Evolutionary conservation across 805 yeast species (phyloP).

Genomic region (Jamesozyma hellenica): DNA sequence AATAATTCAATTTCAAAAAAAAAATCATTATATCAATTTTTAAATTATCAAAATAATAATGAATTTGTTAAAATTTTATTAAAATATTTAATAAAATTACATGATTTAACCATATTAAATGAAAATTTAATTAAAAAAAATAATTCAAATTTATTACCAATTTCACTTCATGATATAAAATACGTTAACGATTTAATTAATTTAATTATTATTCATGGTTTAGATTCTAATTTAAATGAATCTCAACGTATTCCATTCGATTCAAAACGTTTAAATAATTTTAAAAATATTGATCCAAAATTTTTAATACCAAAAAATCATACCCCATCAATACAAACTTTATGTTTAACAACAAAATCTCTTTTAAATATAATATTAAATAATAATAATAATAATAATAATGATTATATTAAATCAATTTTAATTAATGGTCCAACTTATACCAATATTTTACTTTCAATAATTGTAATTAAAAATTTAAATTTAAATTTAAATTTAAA

Average conservation of each 20-base stretch:
- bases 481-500: too few species aligned
- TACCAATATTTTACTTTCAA: conserved; percentile 45
- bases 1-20: not conserved
- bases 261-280: conserved; percentile 45
- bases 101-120: conserved; percentile 7
- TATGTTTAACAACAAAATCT: conserved; percentile 11
- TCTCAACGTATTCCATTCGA: conserved; percentile 60
- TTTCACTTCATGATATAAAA: conserved; percentile 80
- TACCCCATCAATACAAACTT: conserved; percentile 6
- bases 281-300: conserved; percentile 26
- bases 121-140: conserved; percentile 5
- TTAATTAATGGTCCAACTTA: conserved; percentile 57
- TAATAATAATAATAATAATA: conserved; percentile 6
- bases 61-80: conserved; percentile 16
- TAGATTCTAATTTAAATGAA: conserved; percentile 50
- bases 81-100: conserved; percentile 8
- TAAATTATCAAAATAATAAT: conserved; percentile 10
- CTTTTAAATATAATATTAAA: conserved; percentile 18
- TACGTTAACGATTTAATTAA: conserved; percentile 56
- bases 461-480: conserved; percentile 25
- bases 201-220: conserved; percentile 57
- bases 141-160: conserved; percentile 34
- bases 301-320: conserved; percentile 13
- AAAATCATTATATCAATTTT: conserved; percentile 7
- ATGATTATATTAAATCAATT: conserved; percentile 29